Conservation (phyloP, 495 filamentous ascomycete species). For the Glarea lozoyensis region DNA sequence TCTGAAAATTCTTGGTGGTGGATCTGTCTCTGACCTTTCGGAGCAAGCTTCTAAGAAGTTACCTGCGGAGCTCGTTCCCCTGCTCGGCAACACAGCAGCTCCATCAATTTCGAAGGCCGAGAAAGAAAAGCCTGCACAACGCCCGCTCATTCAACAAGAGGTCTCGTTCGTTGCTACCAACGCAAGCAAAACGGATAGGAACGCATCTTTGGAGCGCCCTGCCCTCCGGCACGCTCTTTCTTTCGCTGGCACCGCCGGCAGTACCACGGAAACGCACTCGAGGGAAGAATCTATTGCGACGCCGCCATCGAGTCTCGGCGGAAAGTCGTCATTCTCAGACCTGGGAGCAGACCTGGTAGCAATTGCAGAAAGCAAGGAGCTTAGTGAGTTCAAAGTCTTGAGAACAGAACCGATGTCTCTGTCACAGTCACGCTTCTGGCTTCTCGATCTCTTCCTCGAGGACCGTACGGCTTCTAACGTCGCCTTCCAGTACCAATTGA, state of each 20-base stretch:
- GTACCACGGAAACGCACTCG: no score
- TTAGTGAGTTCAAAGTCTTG: not conserved
- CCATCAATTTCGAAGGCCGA: not conserved
- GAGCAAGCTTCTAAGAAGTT: not conserved
- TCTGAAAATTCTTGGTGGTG: constrained; percentile 37
- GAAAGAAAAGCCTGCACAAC: not conserved
- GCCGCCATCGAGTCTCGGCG: not conserved
- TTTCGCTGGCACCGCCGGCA: no score
- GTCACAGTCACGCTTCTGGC: constrained; percentile 39
- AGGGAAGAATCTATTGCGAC: no score
- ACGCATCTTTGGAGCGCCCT: not conserved
- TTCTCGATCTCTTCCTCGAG: constrained; percentile 25
- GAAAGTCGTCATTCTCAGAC: no score
- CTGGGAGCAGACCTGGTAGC: no score
- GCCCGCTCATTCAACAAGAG: not conserved
- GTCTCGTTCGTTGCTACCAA: not conserved
- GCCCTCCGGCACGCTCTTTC: no score
- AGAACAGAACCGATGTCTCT: constrained; percentile 23
- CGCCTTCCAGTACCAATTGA: not conserved
- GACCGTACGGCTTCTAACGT: constrained; percentile 30
- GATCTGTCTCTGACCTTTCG: constrained; percentile 25
- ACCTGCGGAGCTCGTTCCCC: not conserved
- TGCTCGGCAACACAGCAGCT: not conserved
- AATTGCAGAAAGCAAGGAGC: not conserved
- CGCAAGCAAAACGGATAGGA: not conserved